Conservation (phyloP, 2,329 filamentous ascomycete species). For the Claviceps sp. region DNA sequence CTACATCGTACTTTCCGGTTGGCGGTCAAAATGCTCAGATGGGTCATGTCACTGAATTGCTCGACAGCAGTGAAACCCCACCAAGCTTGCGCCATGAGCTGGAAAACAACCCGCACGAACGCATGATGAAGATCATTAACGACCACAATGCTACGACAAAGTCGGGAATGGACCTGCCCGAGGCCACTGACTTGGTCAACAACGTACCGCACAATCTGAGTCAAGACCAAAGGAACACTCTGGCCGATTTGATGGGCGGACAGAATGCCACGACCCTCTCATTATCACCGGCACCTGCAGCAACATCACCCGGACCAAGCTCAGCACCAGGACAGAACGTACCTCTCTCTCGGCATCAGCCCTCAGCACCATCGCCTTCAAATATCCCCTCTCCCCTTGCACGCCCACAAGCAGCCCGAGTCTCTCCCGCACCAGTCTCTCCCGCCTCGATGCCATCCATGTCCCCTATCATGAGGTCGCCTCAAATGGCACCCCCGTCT, state of each 20-base stretch:
- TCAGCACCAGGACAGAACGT: background rate
- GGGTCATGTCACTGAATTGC: constrained; percentile 47
- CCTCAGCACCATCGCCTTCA: constrained; percentile 12
- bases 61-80: constrained; percentile 38
- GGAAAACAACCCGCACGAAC: constrained; percentile 43
- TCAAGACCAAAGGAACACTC: constrained; percentile 42
- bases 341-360: constrained; percentile 8
- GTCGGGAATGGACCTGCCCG: constrained; percentile 37
- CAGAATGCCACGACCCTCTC: constrained; percentile 12
- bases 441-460: constrained; percentile 23
- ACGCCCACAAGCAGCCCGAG: constrained; percentile 6
- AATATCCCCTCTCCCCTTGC: constrained; percentile 9
- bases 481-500: constrained; percentile 20
- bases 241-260: constrained; percentile 47
- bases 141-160: constrained; percentile 44
- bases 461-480: constrained; percentile 35
- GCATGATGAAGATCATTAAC: constrained; percentile 53
- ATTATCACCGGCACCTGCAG: constrained; percentile 7
- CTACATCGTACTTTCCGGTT: constrained; percentile 13
- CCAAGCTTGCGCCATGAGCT: constrained; percentile 42
- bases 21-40: constrained; percentile 28
- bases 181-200: constrained; percentile 35
- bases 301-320: constrained; percentile 11
- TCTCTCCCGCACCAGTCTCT: constrained; percentile 14
- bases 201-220: constrained; percentile 41